A percentile compares a stretch with the other conserved stretches of the same genome.
Conservation (phyloP, 2,329 filamentous ascomycete genomes). For the Colletotrichum ledebouriae region DNA sequence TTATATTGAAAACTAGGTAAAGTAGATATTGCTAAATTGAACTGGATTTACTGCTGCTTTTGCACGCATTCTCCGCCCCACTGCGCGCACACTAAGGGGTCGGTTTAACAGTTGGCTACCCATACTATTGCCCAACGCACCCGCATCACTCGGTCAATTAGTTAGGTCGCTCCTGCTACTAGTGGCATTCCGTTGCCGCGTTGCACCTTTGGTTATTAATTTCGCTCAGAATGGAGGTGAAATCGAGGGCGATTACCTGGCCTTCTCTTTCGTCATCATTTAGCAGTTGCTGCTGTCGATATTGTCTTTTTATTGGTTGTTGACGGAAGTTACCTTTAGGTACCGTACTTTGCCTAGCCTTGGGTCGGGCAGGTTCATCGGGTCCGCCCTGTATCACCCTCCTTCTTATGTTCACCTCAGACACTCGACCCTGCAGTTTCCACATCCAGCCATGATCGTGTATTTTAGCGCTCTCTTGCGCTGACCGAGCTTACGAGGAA, state of each 20-base stretch:
- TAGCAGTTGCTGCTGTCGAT: background rate
- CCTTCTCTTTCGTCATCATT: background rate
- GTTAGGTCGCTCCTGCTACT: background rate
- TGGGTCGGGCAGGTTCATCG: background rate
- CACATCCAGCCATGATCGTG: background rate
- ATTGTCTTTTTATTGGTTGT: background rate
- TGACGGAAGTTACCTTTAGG: too few relatives aligned
- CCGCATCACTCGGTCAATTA: too few relatives aligned
- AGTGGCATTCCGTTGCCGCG: background rate
- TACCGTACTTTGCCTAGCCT: too few relatives aligned
- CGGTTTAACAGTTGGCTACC: too few relatives aligned
- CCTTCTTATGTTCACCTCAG: background rate
- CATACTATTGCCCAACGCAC: too few relatives aligned
- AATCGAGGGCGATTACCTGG: background rate
- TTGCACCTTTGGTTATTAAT: background rate
- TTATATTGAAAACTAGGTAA: background rate
- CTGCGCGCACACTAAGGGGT: too few relatives aligned
- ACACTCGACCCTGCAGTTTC: conserved; percentile 6
- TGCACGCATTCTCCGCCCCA: too few relatives aligned
- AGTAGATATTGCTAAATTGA: background rate
- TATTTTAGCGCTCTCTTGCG: background rate
- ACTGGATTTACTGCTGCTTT: background rate
- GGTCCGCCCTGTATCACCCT: conserved; percentile 5
- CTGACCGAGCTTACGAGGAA: conserved; percentile 9
- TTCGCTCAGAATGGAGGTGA: background rate